Percentiles rank a stretch among this genome's conserved stretches.
These are phyloP conservation scores for Aspergillus tubingensis DNA, from an alignment of 2,329 filamentous ascomycete genomes.

Conservation along the genomic window DNA sequence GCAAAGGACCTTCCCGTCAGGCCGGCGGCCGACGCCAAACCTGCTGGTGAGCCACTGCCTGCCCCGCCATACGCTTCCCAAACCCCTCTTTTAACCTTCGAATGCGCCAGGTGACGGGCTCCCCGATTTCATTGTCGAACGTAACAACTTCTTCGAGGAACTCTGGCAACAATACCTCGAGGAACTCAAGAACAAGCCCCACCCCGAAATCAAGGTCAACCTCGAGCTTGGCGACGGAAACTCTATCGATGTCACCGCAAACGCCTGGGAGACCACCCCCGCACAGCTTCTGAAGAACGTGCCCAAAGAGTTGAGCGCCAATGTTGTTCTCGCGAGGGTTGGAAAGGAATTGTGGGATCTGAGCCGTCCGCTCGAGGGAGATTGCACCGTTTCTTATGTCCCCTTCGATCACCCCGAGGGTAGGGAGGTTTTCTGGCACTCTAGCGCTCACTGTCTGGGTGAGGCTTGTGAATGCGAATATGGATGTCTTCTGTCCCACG, in stretches of 20 bases:
- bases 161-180: slow-evolving; percentile 82
- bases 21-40: slow-evolving; percentile 33
- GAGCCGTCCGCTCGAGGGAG: slow-evolving; percentile 83
- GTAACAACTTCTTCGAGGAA: slow-evolving; percentile 84
- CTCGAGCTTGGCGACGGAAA: slow-evolving; percentile 47
- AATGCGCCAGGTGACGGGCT: slow-evolving; percentile 41
- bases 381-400: slow-evolving; percentile 80
- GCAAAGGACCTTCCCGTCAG: slow-evolving; percentile 41
- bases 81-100: slow-evolving; percentile 25
- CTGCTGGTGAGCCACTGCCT: slow-evolving; percentile 28
- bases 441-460: slow-evolving; percentile 91
- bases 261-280: slow-evolving; percentile 89
- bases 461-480: slow-evolving; percentile 90
- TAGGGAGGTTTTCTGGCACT: slow-evolving; percentile 98
- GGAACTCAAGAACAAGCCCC: slow-evolving; percentile 61
- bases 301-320: slow-evolving; percentile 80
- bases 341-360: slow-evolving; percentile 88
- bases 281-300: slow-evolving; percentile 75
- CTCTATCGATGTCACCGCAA: slow-evolving; percentile 57
- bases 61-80: slow-evolving; percentile 39
- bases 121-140: slow-evolving; percentile 78
- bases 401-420: slow-evolving; percentile 76
- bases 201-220: slow-evolving; percentile 52
- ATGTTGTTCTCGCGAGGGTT: slow-evolving; percentile 79
- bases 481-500: slow-evolving; percentile 89